Evolutionary conservation across 306 rosid species (phyloP), one percentile per base, ranked within the genome.

Genomic region (Albizia julibrissin): DNA sequence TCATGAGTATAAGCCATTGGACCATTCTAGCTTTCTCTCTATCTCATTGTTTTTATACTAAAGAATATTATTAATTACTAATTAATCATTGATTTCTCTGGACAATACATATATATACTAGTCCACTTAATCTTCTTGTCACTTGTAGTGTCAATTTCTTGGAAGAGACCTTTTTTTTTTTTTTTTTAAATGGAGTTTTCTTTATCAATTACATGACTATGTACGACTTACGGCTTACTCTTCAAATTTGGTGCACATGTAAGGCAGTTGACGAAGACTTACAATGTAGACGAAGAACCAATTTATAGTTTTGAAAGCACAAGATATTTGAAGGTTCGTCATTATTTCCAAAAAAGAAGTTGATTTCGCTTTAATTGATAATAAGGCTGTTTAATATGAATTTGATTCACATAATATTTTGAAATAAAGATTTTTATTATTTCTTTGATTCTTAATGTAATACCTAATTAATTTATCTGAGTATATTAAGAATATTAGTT

Each of bases 211-310:
- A 18, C 33, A 70, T 15, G 46, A 43, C 8, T 50, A 47, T 3
- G 39, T 15, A 42, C n/a, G n/a, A n/a, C 13, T 47, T 47, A 19
- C 22, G 69, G 81, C 66, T 80, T 43, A 61, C 6, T 81, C 46
- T 77, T 79, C 75, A 80, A 80, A 79, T 70, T 19, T 52, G 59
- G 59, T 6, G 10, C 9, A 83, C 29, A 66, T 87, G 87, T 73
- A 79, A 80, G 87, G 87, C 69, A 69, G 86, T 42, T 81, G 84
- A 79, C 74, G 73, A 76, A 71, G 87, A 89, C 86, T 83, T 87
- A 46, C 5, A 46, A 21, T 13, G 6, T 3, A 47, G 6, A 47
- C 5, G 19, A 47, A 47, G 19, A 68, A 76, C 10, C 69, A 76
- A 78, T 5, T 16, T 65, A 14, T 11, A 31, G 22, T 79, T 77